Conservation (phyloP, 2,329 filamentous ascomycete species). For the Alternaria triticina region DNA sequence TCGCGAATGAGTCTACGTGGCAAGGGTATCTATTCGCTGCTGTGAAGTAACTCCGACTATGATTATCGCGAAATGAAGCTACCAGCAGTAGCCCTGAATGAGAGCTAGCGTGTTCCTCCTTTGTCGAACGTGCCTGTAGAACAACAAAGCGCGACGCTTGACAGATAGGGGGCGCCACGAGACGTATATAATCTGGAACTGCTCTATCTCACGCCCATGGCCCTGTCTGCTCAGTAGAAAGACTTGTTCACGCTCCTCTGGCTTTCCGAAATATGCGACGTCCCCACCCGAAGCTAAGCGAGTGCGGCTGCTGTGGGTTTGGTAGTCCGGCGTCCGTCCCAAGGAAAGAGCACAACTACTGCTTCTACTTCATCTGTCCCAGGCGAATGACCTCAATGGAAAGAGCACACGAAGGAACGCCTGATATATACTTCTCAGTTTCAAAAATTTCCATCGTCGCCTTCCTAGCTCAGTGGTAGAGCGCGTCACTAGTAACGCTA, state of each 20-base stretch:
- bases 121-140: background rate
- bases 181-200: background rate
- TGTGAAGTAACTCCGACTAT: conserved; percentile 7
- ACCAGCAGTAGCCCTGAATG: background rate
- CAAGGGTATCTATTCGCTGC: background rate
- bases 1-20: background rate
- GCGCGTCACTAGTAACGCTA: conserved; percentile 36
- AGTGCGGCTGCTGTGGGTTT: background rate
- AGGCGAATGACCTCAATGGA: no score
- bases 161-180: background rate
- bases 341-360: no score
- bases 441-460: background rate
- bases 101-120: background rate
- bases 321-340: no score
- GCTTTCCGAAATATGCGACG: background rate
- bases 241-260: background rate
- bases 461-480: conserved; percentile 42
- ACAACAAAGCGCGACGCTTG: background rate
- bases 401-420: no score
- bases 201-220: background rate
- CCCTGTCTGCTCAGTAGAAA: background rate
- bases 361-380: no score
- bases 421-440: no score
- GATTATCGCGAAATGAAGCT: background rate
- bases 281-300: background rate